Evolutionary conservation across 2,329 filamentous ascomycete species (phyloP).

Genomic region (Aspergillus fumigatiaffinis): DNA sequence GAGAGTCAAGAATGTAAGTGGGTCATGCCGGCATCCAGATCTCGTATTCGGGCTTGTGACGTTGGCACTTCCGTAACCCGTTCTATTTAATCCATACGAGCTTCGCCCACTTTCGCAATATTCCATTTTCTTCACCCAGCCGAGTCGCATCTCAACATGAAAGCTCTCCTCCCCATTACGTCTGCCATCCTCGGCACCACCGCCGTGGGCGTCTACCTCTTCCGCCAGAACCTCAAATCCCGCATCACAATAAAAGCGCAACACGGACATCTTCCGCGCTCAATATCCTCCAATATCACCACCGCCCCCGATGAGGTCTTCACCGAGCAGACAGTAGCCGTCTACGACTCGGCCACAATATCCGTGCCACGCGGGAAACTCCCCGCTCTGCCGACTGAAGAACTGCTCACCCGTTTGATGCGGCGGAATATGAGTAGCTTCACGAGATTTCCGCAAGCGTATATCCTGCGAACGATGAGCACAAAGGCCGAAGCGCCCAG

Average conservation of each 20-base stretch:
- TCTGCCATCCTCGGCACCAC: conserved; percentile 37
- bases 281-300: conserved; percentile 14
- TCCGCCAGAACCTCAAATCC: conserved; percentile 20
- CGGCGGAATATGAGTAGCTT: conserved; percentile 34
- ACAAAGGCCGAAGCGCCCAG: conserved; percentile 15
- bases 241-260: conserved; percentile 19
- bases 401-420: conserved; percentile 26
- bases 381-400: conserved; percentile 9
- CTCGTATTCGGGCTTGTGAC: no score
- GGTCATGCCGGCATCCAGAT: no score
- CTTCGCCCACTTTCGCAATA: neutral
- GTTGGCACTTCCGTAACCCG: no score
- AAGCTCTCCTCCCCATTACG: conserved; percentile 3
- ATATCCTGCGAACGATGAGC: conserved; percentile 20
- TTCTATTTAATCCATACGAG: neutral
- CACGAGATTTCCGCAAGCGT: conserved; percentile 29
- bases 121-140: neutral
- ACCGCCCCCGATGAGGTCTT: conserved; percentile 21
- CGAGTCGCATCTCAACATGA: neutral
- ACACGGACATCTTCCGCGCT: conserved; percentile 13
- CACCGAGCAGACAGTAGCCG: conserved; percentile 14
- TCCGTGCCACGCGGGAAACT: conserved; percentile 17
- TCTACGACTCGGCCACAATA: conserved; percentile 23
- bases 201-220: conserved; percentile 20
- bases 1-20: no score